Percentiles rank a stretch among this genome's conserved stretches.
Evolutionary conservation across 2,329 filamentous ascomycete genomes (phyloP).

Genomic region (Ophiostoma fasciatum): DNA sequence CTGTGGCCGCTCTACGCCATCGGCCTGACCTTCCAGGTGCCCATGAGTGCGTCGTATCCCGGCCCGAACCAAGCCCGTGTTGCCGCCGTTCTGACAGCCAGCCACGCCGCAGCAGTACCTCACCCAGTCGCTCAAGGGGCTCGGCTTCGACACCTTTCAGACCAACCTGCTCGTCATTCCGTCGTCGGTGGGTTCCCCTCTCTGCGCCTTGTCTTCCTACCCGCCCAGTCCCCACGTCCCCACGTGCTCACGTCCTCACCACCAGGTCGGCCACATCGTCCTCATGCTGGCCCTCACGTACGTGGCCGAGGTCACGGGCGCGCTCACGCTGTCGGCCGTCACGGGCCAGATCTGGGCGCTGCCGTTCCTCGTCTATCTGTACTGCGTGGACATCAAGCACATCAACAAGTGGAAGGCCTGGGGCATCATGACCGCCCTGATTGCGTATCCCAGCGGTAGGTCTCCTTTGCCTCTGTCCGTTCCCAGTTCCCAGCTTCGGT

Average conservation of each 20-base stretch:
- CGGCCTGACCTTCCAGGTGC: slow-evolving; percentile 38
- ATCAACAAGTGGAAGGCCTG: neutral
- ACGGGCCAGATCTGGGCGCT: neutral
- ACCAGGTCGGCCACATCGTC: slow-evolving; percentile 31
- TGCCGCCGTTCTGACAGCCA: no score
- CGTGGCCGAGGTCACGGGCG: slow-evolving; percentile 32
- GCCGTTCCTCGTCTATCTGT: neutral
- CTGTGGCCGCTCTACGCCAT: slow-evolving; percentile 33
- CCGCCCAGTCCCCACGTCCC: no score
- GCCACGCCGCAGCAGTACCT: slow-evolving; percentile 33
- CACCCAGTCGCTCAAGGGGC: slow-evolving; percentile 37
- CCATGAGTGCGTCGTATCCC: no score
- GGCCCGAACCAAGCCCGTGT: no score
- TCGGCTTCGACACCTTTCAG: slow-evolving; percentile 45
- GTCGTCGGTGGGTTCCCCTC: slow-evolving; percentile 27
- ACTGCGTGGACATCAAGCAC: neutral
- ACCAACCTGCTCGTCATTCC: slow-evolving; percentile 46
- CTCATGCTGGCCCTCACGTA: slow-evolving; percentile 35
- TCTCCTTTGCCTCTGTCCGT: no score
- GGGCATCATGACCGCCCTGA: neutral
- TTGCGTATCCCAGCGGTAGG: neutral
- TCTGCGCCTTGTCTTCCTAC: neutral
- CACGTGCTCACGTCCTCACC: no score
- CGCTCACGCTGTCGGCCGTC: slow-evolving; percentile 23
- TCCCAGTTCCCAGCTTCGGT: no score